Evolutionary conservation across 116 monocot species (phyloP).

Genomic region (Zostera marina): DNA sequence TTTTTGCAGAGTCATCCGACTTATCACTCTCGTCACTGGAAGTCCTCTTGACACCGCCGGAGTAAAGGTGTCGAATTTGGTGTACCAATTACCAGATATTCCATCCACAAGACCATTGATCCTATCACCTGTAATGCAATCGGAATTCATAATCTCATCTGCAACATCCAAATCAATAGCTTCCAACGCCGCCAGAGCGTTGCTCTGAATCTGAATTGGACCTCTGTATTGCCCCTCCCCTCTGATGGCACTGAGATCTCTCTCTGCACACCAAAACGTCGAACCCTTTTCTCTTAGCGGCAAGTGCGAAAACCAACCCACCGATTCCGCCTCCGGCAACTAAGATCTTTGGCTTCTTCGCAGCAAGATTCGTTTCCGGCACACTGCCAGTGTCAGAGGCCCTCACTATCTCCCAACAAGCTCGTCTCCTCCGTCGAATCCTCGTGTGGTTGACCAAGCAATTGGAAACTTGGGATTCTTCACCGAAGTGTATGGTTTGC

Average conservation of each 20-base stretch:
- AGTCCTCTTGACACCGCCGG: slow-evolving; percentile 86
- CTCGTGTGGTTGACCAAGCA: background rate
- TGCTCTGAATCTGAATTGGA: slow-evolving; percentile 98
- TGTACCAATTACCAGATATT: slow-evolving; percentile 73
- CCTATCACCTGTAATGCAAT: slow-evolving; percentile 87
- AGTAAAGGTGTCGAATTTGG: slow-evolving; percentile 95
- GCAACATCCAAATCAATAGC: slow-evolving; percentile 75
- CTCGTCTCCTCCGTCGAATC: background rate
- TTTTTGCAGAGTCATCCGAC: slow-evolving; percentile 87
- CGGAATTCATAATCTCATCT: slow-evolving; percentile 70
- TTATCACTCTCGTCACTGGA: slow-evolving; percentile 94
- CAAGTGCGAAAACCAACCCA: slow-evolving; percentile 77
- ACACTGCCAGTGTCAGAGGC: background rate
- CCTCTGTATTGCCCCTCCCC: slow-evolving; percentile 99
- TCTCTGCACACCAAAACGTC: slow-evolving; percentile 96
- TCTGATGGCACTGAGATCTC: slow-evolving; percentile 74
- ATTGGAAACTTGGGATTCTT: background rate
- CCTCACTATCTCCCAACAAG: background rate
- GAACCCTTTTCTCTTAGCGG: slow-evolving; percentile 83
- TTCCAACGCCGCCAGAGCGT: slow-evolving; percentile 79
- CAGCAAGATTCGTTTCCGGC: background rate
- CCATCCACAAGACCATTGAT: slow-evolving; percentile 96
- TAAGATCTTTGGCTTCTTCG: slow-evolving; percentile 36
- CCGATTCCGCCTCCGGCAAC: slow-evolving; percentile 94
- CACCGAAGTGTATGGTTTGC: background rate